Percentiles rank a stretch among this genome's conserved stretches.
Evolutionary conservation across 352 stramenopile species (phyloP).

Genomic region (Phytophthora megakarya): DNA sequence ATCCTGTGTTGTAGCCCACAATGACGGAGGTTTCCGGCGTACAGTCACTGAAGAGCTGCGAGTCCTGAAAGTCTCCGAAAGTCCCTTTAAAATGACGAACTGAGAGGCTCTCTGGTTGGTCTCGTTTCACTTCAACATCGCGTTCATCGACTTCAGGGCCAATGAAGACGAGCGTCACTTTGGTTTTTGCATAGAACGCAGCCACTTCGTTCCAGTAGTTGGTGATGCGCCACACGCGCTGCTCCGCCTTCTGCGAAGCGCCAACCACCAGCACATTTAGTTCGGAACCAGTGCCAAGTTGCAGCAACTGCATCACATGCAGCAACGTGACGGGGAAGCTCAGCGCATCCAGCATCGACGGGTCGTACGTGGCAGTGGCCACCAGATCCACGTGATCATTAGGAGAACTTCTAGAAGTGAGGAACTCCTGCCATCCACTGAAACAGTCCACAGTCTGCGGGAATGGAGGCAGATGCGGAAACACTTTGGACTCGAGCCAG

Average conservation of each 20-base stretch:
- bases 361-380: constrained; percentile 44
- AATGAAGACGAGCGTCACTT: constrained; percentile 64
- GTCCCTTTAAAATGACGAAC: constrained; percentile 53
- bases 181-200: constrained; percentile 36
- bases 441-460: constrained; percentile 27
- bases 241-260: constrained; percentile 71
- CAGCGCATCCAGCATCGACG: constrained; percentile 78
- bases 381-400: constrained; percentile 39
- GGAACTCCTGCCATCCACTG: constrained; percentile 59
- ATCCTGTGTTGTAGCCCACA: constrained; percentile 78
- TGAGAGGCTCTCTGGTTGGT: constrained; percentile 29
- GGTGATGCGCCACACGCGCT: constrained; percentile 67
- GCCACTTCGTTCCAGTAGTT: constrained; percentile 72
- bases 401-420: constrained; percentile 35
- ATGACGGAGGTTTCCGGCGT: constrained; percentile 52
- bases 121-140: constrained; percentile 10
- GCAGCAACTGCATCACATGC: constrained; percentile 43
- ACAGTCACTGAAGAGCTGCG: constrained; percentile 36
- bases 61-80: constrained; percentile 53
- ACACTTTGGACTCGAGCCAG: constrained; percentile 71
- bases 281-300: constrained; percentile 23
- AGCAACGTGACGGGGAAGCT: constrained; percentile 77
- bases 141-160: constrained; percentile 53
- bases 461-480: constrained; percentile 44
- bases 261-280: constrained; percentile 60